Evolutionary conservation across 345 rosid genomes (phyloP).

Genomic region (Corchorus olitorius): DNA sequence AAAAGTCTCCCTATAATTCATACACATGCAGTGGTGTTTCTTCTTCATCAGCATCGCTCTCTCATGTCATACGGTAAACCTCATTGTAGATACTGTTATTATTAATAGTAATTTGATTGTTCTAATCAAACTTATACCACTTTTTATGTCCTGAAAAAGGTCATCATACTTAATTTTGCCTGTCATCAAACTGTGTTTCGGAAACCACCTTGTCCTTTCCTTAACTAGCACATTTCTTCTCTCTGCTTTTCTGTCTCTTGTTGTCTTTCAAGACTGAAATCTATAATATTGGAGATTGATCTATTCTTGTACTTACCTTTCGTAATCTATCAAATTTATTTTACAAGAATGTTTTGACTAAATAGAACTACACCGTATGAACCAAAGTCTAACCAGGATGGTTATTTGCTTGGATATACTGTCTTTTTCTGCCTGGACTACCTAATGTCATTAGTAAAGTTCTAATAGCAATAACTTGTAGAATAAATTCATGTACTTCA

Average conservation of each 20-base stretch:
- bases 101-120: background rate
- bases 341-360: background rate
- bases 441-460: background rate
- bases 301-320: background rate
- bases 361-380: background rate
- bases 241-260: background rate
- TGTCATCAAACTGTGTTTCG: background rate
- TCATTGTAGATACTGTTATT: background rate
- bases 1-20: constrained; percentile 78
- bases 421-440: background rate
- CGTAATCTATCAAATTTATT: background rate
- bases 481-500: background rate
- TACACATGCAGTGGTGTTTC: constrained; percentile 66
- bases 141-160: background rate
- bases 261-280: background rate
- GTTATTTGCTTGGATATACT: background rate
- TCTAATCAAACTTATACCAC: background rate
- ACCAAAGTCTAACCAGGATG: background rate
- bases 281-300: background rate
- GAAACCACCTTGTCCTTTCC: background rate
- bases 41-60: constrained; percentile 65
- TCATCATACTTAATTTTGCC: background rate
- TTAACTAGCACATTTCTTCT: background rate
- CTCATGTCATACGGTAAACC: constrained; percentile 79
- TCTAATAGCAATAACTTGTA: background rate